These are phyloP conservation scores for Cystofilobasidium bisporidii DNA, from an alignment of 768 basidiomycete species.

Conservation along the genomic window DNA sequence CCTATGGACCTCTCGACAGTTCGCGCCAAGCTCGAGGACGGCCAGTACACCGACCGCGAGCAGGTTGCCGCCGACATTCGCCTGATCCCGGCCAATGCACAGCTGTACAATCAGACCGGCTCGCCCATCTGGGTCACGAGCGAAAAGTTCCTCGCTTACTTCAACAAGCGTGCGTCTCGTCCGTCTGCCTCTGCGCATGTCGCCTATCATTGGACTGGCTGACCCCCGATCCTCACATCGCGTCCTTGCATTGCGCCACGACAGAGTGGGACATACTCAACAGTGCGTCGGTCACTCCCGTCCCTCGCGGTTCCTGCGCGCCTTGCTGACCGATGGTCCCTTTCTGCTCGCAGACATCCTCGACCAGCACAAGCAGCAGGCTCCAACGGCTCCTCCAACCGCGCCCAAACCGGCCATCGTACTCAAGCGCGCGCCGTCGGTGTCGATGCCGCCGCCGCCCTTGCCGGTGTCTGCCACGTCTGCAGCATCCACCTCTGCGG, in stretches of 20 bases:
- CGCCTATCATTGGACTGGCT: too few species aligned
- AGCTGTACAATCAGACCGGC: constrained; percentile 65
- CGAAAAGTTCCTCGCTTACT: constrained; percentile 62
- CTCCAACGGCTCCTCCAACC: not conserved
- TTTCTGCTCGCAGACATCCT: not conserved
- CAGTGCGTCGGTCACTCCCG: constrained; percentile 48
- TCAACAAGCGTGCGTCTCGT: constrained; percentile 65
- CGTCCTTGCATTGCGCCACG: too few species aligned
- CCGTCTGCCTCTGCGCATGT: too few species aligned
- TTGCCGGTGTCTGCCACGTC: constrained; percentile 20
- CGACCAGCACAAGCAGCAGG: constrained; percentile 2
- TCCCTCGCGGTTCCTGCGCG: not conserved
- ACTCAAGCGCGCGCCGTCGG: constrained; percentile 26
- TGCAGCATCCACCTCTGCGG: not conserved
- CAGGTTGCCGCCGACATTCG: constrained; percentile 77
- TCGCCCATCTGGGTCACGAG: constrained; percentile 68
- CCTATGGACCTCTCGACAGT: constrained; percentile 94
- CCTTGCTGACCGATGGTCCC: not conserved
- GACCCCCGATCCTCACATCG: too few species aligned
- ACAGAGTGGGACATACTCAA: constrained; percentile 83
- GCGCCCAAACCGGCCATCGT: constrained; percentile 24
- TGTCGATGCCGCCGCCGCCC: constrained; percentile 29
- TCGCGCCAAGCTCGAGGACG: constrained; percentile 71
- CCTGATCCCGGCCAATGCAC: constrained; percentile 79
- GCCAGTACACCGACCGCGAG: constrained; percentile 73